Base-by-base conservation (phyloP, 208 protist species). In the Trypanosoma melophagium region DNA sequence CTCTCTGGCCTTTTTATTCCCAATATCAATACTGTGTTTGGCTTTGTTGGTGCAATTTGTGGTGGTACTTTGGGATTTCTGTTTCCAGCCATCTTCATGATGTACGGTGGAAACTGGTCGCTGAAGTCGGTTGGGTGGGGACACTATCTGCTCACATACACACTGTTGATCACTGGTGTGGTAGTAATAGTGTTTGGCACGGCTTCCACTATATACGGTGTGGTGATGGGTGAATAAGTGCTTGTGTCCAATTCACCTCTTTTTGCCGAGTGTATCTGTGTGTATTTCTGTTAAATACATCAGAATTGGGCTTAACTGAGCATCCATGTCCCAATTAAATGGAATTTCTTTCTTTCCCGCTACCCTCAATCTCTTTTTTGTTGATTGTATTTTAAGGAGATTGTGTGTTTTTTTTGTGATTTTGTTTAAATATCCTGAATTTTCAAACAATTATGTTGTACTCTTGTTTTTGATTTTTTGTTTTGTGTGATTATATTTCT, bases 81-180 rank as follows among this genome's bases (percentile, higher is more conserved):
- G 44, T 73, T 89, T 61, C 84, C 87, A 2, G 92, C 92, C 87
- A 91, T 98, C 90, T 97, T 97, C 89, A 92, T 90, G 95, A 92
- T 98, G 93, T 97, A 94, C 89, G 97, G 96, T 85, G 83, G 82
- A 80, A 81, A 83, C 81, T 87, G 74, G 76, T 61, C 14, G 7
- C 45, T 66, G 12, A 55, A 56, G 44, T 75, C 21, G 1, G 66
- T 71, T 35, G 57, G 66, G 12, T 47, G 9, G 8, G 58, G 38
- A 25, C 38, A 71, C 12, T 64, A 63, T 41, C 2, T 71, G 10
- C 28, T 42, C 14, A 64, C 66, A 28, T 65, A 62, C 57, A 16
- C 42, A 7, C 55, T 71, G 4, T 41, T 71, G 7, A 17, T 71
- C 4, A 4, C 56, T 13, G 66, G 84, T 22, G 79, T 90, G 19